Conservation (phyloP, 2,329 filamentous ascomycete species). For the Chaetoscypha palmicola region DNA sequence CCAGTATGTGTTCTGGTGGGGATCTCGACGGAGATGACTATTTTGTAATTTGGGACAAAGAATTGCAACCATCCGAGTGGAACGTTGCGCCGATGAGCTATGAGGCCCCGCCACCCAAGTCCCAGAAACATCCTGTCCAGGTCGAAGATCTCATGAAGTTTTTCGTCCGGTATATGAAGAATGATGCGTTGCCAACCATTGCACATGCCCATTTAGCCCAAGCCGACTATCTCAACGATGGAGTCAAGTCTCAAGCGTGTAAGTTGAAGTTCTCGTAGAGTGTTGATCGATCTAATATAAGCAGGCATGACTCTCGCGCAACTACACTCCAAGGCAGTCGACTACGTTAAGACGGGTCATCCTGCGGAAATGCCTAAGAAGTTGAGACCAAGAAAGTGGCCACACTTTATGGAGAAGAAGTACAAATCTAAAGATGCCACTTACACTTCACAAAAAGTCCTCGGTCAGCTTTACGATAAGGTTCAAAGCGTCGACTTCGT, state of each 20-base stretch:
- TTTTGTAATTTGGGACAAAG: slow-evolving; percentile 82
- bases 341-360: slow-evolving; percentile 86
- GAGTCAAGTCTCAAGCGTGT: slow-evolving; percentile 63
- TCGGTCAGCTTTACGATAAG: slow-evolving; percentile 78
- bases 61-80: slow-evolving; percentile 63
- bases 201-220: slow-evolving; percentile 74
- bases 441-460: slow-evolving; percentile 63
- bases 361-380: slow-evolving; percentile 58
- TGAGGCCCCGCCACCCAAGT: slow-evolving; percentile 46
- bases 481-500: slow-evolving; percentile 61
- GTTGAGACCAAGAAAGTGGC: slow-evolving; percentile 59
- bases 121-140: slow-evolving; percentile 55
- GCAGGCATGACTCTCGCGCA: no score
- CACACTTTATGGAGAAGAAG: slow-evolving; percentile 81
- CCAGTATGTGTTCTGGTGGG: slow-evolving; percentile 92
- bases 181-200: slow-evolving; percentile 73
- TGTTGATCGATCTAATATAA: no score
- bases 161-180: slow-evolving; percentile 90
- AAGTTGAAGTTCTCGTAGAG: no score
- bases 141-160: slow-evolving; percentile 72
- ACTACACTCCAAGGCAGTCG: slow-evolving; percentile 85
- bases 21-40: slow-evolving; percentile 96
- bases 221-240: slow-evolving; percentile 54
- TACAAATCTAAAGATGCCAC: slow-evolving; percentile 37
- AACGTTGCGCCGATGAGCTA: slow-evolving; percentile 76